These are phyloP conservation scores for Xylaria scruposa DNA, from an alignment of 495 filamentous ascomycete species.

Conservation along the genomic window DNA sequence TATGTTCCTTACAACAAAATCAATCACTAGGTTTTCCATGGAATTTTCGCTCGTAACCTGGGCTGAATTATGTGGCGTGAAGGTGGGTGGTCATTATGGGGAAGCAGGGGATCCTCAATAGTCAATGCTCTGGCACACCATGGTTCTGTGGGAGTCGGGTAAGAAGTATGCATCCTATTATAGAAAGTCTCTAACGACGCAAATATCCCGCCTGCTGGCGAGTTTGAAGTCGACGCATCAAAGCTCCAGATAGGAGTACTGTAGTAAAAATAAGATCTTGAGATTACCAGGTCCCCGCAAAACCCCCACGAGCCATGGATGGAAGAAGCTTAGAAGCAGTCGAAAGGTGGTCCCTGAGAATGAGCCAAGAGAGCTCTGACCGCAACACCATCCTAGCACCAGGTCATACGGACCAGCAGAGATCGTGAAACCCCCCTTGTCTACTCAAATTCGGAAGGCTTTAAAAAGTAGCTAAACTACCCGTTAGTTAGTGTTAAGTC, in stretches of 20 bases:
- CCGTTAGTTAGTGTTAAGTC: neutral
- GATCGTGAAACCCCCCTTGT: conserved; percentile 29
- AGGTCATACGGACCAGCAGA: conserved; percentile 30
- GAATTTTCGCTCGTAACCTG: neutral
- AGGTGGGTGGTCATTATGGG: neutral
- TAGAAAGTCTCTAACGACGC: neutral
- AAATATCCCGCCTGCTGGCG: neutral
- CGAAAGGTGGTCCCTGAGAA: conserved; percentile 16
- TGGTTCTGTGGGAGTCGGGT: neutral
- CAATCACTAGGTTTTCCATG: neutral
- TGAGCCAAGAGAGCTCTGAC: conserved; percentile 28
- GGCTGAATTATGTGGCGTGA: neutral
- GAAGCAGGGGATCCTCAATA: neutral
- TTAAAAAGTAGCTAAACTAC: neutral
- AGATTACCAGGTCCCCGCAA: conserved; percentile 12
- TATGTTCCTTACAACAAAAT: neutral
- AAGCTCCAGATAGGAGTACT: neutral
- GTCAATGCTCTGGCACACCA: neutral
- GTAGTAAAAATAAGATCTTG: conserved; percentile 1
- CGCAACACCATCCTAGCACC: conserved; percentile 22
- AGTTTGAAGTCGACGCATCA: neutral
- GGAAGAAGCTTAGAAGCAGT: neutral
- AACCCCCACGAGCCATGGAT: neutral
- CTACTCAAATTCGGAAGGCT: neutral
- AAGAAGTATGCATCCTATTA: neutral